Evolutionary conservation across 306 rosid species (phyloP).

Genomic region (Gastrolobium villosum): DNA sequence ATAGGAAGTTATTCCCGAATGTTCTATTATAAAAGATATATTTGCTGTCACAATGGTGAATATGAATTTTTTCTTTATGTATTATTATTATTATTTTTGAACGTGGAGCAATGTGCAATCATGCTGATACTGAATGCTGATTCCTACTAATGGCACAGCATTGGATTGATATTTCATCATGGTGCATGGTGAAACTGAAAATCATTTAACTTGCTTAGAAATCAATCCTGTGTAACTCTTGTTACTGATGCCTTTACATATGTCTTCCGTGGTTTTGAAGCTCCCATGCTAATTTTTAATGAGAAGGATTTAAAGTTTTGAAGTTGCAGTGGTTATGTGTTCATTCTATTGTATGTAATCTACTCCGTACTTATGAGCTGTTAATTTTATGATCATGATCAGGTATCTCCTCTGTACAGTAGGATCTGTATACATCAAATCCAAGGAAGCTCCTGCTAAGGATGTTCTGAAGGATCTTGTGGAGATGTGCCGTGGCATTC

Average conservation of each 20-base stretch:
- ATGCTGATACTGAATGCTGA: neutral
- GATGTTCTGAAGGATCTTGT: slow-evolving; percentile 97
- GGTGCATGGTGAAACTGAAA: slow-evolving; percentile 31
- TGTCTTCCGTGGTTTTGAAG: slow-evolving; percentile 31
- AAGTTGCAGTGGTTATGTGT: neutral
- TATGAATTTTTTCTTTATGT: neutral
- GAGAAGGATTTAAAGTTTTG: neutral
- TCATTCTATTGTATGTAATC: neutral
- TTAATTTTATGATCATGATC: slow-evolving; percentile 43
- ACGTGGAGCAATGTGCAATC: neutral
- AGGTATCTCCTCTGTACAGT: slow-evolving; percentile 98
- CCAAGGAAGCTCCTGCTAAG: slow-evolving; percentile 95
- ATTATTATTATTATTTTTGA: slow-evolving; percentile 3
- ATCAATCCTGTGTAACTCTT: neutral
- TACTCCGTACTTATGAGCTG: slow-evolving; percentile 28
- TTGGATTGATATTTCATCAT: slow-evolving; percentile 32
- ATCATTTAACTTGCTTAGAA: slow-evolving; percentile 15
- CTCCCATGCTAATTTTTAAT: neutral
- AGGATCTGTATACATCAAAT: slow-evolving; percentile 90
- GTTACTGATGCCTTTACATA: slow-evolving; percentile 12
- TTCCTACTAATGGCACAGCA: neutral
- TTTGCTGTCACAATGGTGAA: neutral
- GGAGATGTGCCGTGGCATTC: slow-evolving; percentile 96
- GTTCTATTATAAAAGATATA: neutral
- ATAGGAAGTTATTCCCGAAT: neutral